Percentiles rank a stretch among this genome's conserved stretches.
These are phyloP conservation scores for Curvularia hawaiiensis DNA, from an alignment of 2,329 filamentous ascomycete genomes.

Conservation along the genomic window DNA sequence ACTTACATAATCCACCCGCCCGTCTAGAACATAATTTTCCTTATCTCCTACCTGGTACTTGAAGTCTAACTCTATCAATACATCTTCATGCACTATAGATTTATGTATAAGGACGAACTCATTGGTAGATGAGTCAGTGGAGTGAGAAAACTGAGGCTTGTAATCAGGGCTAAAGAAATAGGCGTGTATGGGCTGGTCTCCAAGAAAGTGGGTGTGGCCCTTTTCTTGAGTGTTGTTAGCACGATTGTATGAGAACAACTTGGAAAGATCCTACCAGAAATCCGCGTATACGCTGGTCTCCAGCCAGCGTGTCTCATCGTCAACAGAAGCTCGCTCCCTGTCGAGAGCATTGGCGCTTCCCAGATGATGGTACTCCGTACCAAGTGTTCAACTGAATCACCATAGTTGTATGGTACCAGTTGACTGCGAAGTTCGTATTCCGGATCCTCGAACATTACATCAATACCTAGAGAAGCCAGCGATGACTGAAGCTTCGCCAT, in stretches of 20 bases:
- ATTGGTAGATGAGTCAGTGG: background rate
- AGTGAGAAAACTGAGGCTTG: conserved; percentile 21
- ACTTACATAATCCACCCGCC: background rate
- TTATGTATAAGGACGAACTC: conserved; percentile 8
- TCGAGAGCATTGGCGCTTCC: conserved; percentile 19
- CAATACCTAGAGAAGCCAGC: conserved; percentile 1
- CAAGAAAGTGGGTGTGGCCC: conserved; percentile 28
- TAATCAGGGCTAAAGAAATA: conserved; percentile 31
- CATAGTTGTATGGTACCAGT: background rate
- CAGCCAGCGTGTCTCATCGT: conserved; percentile 25
- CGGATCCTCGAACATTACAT: conserved; percentile 1
- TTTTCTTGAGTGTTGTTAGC: background rate
- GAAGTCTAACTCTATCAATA: conserved; percentile 5
- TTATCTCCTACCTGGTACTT: background rate
- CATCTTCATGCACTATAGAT: conserved; percentile 4
- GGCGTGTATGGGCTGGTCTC: conserved; percentile 27
- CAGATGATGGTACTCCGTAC: conserved; percentile 27
- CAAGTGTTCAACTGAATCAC: background rate
- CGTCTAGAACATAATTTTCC: conserved; percentile 1
- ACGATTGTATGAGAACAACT: background rate
- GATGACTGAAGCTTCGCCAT: conserved; percentile 1
- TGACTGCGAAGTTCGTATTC: background rate
- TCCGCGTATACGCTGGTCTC: conserved; percentile 25
- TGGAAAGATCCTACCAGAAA: conserved; percentile 17
- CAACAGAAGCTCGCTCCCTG: conserved; percentile 28